These are phyloP conservation scores for Teratosphaeria pseudoeucalypti DNA, from an alignment of 2,329 filamentous ascomycete genomes.

Conservation along the genomic window DNA sequence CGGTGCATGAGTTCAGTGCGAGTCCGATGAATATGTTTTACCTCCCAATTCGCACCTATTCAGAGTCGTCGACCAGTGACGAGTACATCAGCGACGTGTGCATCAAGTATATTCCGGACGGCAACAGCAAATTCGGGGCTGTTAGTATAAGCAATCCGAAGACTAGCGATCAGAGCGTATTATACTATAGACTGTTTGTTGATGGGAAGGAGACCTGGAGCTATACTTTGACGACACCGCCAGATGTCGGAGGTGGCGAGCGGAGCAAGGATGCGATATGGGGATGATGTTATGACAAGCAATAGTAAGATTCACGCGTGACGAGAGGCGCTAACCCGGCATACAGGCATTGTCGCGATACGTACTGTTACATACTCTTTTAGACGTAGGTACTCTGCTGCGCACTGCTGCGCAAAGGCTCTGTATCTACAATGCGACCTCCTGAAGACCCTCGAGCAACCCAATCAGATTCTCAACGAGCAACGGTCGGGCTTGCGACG, in stretches of 20 bases:
- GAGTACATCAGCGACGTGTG: constrained; percentile 67
- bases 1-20: constrained; percentile 83
- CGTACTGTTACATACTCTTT: too few species aligned
- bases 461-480: background rate
- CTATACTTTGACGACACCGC: constrained; percentile 36
- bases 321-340: too few species aligned
- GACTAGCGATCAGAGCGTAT: constrained; percentile 55
- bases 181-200: constrained; percentile 74
- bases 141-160: constrained; percentile 64
- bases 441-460: background rate
- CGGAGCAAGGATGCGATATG: constrained; percentile 37
- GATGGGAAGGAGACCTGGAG: constrained; percentile 75
- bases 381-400: too few species aligned
- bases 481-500: background rate
- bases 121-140: constrained; percentile 80
- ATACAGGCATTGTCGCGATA: too few species aligned
- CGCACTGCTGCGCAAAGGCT: too few species aligned
- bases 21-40: constrained; percentile 93
- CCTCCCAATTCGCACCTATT: constrained; percentile 72
- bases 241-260: constrained; percentile 28
- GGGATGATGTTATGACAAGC: constrained; percentile 19
- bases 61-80: constrained; percentile 43
- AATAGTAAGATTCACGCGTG: background rate
- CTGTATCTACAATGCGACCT: background rate
- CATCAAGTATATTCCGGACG: constrained; percentile 75